Evolutionary conservation across 345 rosid genomes (phyloP).

Genomic region (Bruguiera parviflora): DNA sequence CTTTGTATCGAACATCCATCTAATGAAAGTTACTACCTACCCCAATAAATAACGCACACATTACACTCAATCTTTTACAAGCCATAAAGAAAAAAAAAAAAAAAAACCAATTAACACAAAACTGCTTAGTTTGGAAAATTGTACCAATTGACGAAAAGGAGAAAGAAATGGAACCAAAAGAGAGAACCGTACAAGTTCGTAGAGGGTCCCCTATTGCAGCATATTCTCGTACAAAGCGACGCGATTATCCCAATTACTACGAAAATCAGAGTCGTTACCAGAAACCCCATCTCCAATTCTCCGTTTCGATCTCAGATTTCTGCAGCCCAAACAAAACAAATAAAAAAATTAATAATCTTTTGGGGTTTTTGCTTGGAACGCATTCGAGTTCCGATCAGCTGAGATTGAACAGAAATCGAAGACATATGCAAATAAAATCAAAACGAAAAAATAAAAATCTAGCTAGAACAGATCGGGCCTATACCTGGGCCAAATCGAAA

Average conservation of each 20-base stretch:
- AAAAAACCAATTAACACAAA: not conserved
- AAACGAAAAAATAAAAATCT: no score
- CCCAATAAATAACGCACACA: no score
- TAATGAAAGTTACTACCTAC: no score
- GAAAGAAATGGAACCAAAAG: not conserved
- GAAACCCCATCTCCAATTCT: slow-evolving; percentile 61
- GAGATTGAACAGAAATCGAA: no score
- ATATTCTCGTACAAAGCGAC: slow-evolving; percentile 75
- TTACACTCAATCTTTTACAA: no score
- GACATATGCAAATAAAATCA: no score
- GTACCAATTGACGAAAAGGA: not conserved
- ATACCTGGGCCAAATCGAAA: no score
- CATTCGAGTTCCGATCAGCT: no score
- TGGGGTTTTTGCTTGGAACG: no score
- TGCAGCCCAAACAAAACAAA: not conserved
- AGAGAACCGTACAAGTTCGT: slow-evolving; percentile 65
- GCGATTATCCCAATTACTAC: slow-evolving; percentile 72
- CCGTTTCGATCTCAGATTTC: slow-evolving; percentile 8
- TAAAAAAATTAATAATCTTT: not conserved
- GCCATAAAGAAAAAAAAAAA: no score
- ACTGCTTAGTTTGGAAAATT: not conserved
- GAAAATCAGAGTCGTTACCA: slow-evolving; percentile 80
- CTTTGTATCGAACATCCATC: no score
- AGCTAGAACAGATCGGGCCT: no score
- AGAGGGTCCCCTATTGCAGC: slow-evolving; percentile 88